These are phyloP conservation scores for Leucoagaricus sp. DNA, from an alignment of 1,284 basidiomycete species.

Conservation along the genomic window DNA sequence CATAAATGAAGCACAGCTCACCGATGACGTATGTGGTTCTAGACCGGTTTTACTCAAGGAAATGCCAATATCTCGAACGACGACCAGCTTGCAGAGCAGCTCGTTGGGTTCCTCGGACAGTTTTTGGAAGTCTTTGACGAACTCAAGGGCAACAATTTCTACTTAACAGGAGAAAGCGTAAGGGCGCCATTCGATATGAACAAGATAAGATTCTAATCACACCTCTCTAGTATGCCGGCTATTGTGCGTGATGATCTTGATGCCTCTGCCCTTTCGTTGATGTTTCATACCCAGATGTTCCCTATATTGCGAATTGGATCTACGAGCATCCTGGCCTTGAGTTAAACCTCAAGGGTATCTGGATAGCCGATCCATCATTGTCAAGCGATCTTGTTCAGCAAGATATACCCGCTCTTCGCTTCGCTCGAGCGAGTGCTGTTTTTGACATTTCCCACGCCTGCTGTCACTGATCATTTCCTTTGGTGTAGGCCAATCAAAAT, in stretches of 20 bases:
- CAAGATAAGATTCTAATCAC: neutral
- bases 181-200: constrained; percentile 26
- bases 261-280: neutral
- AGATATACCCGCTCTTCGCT: constrained; percentile 68
- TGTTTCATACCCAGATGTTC: neutral
- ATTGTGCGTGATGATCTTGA: constrained; percentile 53
- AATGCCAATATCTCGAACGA: constrained; percentile 67
- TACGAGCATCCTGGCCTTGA: constrained; percentile 60
- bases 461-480: neutral
- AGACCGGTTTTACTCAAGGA: constrained; percentile 79
- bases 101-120: constrained; percentile 72
- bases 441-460: constrained; percentile 70
- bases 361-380: constrained; percentile 66
- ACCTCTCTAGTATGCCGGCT: constrained; percentile 52
- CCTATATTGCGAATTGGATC: constrained; percentile 76
- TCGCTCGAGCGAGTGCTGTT: constrained; percentile 64
- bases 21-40: neutral
- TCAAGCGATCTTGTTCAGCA: constrained; percentile 61
- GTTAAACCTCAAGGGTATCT: constrained; percentile 66
- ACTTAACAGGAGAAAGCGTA: constrained; percentile 72
- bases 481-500: constrained; percentile 8
- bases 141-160: constrained; percentile 70
- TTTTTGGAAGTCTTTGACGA: constrained; percentile 77
- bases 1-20: neutral
- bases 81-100: constrained; percentile 61